Percentiles rank a stretch among this genome's conserved stretches.
Evolutionary conservation across 2,329 filamentous ascomycete species (phyloP).

Genomic region (Colletotrichum abscissum): DNA sequence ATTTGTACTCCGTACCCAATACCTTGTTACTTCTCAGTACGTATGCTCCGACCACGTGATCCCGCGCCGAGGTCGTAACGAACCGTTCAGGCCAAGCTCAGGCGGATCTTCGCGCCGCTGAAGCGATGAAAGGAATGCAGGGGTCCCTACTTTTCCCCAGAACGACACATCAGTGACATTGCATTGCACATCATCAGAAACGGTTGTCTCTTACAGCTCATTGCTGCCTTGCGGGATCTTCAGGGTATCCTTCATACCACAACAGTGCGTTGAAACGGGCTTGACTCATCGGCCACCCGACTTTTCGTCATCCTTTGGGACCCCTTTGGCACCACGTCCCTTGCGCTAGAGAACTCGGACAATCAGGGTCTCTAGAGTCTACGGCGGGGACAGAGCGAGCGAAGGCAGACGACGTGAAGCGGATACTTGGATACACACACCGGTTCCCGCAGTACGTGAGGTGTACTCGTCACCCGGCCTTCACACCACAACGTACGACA

Average conservation of each 20-base stretch:
- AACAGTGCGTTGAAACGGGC: not conserved
- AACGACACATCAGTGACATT: not conserved
- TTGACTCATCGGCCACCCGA: conserved; percentile 21
- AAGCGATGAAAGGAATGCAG: conserved; percentile 2
- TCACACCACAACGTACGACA: not conserved
- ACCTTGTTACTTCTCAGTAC: too few species aligned
- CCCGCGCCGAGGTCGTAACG: not conserved
- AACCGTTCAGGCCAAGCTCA: not conserved
- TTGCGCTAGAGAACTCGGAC: not conserved
- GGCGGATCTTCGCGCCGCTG: conserved; percentile 18
- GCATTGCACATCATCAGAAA: not conserved
- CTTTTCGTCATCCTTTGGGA: conserved; percentile 6
- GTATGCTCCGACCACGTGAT: not conserved
- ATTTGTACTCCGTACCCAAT: too few species aligned
- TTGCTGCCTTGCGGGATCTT: not conserved
- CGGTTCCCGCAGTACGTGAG: not conserved
- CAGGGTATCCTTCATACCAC: not conserved
- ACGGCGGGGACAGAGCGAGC: not conserved
- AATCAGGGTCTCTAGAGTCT: conserved; percentile 17
- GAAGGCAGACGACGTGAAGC: not conserved
- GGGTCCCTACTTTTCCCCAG: not conserved
- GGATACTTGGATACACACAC: conserved; percentile 9
- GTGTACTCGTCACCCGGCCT: conserved; percentile 2
- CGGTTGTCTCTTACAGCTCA: not conserved
- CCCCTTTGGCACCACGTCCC: not conserved